A percentile compares a stretch with the other conserved stretches of the same genome.
phyloP scores from a whole-genome alignment of 768 basidiomycete genomes.

The Pleurotus pulmonarius region DNA sequence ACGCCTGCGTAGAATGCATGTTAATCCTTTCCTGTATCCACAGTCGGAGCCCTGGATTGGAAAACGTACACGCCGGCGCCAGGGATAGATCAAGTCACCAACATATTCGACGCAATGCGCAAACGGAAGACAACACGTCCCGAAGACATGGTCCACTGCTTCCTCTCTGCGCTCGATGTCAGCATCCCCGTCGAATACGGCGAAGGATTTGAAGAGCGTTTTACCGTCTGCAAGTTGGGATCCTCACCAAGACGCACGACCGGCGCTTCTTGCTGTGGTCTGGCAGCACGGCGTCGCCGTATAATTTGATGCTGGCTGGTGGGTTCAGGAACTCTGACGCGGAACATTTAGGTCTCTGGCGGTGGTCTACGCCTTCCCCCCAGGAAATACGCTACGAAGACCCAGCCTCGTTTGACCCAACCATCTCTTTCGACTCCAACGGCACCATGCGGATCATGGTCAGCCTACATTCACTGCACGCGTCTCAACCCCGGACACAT shows the following conservation, averaged over 20 bases:
- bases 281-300: no score
- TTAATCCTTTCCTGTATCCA: not conserved
- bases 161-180: not conserved
- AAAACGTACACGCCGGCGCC: not conserved
- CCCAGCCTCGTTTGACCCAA: no score
- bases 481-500: no score
- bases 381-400: no score
- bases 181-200: not conserved
- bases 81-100: not conserved
- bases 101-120: not conserved
- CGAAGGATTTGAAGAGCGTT: not conserved
- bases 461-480: no score
- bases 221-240: not conserved
- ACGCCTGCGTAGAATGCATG: not conserved
- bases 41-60: not conserved
- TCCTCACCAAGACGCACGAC: not conserved
- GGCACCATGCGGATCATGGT: no score
- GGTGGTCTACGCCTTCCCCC: no score
- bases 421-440: no score
- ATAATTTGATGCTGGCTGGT: no score
- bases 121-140: not conserved
- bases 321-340: no score
- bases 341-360: no score
- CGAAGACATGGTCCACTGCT: constrained; percentile 1
- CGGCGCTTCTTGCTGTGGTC: not conserved